Conservation (phyloP, 768 basidiomycete genomes). For the Collybia nuda region DNA sequence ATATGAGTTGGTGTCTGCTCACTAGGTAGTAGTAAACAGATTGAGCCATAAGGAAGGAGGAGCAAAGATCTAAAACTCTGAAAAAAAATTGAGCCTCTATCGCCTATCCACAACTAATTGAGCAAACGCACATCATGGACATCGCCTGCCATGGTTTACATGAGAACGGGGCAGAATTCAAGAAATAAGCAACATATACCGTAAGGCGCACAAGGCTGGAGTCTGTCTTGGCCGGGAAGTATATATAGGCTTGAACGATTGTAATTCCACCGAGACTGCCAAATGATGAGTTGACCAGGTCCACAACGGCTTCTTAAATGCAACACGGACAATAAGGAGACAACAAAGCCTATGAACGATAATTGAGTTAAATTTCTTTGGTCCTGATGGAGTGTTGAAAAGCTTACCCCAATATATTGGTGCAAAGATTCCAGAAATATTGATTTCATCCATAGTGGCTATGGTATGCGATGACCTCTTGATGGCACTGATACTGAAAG, state of each 20-base stretch:
- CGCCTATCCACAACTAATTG: background rate
- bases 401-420: constrained; percentile 29
- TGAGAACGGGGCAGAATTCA: background rate
- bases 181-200: constrained; percentile 17
- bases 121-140: constrained; percentile 23
- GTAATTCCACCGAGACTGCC: constrained; percentile 37
- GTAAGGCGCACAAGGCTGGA: constrained; percentile 22
- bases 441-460: constrained; percentile 10
- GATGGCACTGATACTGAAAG: too few relatives aligned
- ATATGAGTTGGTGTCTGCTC: background rate
- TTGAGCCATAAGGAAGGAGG: constrained; percentile 39
- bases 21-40: constrained; percentile 47
- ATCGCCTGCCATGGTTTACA: constrained; percentile 15
- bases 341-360: constrained; percentile 21
- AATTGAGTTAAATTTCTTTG: background rate
- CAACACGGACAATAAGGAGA: constrained; percentile 23
- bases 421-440: constrained; percentile 20
- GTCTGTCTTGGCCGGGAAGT: constrained; percentile 32
- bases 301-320: background rate
- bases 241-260: constrained; percentile 39
- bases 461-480: too few relatives aligned
- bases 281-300: background rate
- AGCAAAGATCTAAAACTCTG: constrained; percentile 35
- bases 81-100: background rate
- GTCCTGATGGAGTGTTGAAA: background rate